Evolutionary conservation across 768 basidiomycete genomes (phyloP).

Genomic region (Chalciporus pseudorubinellus): DNA sequence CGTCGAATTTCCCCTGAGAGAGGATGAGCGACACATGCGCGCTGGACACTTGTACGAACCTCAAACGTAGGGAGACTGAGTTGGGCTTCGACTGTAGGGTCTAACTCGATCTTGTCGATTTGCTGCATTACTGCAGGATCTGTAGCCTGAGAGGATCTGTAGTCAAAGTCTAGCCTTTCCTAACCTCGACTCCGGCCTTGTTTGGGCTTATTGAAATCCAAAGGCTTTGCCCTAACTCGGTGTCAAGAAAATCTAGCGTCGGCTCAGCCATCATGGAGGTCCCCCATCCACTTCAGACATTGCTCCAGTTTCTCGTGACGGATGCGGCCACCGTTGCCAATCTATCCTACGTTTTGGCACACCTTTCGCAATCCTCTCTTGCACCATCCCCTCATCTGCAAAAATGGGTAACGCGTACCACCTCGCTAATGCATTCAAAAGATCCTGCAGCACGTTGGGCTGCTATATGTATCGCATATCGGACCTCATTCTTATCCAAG

Average conservation of each 20-base stretch:
- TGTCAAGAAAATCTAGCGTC: not conserved
- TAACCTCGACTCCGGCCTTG: too few species aligned
- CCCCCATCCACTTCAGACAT: slow-evolving; percentile 53
- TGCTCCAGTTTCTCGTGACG: slow-evolving; percentile 69
- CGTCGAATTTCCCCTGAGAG: slow-evolving; percentile 80
- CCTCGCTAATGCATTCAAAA: slow-evolving; percentile 74
- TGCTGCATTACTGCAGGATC: slow-evolving; percentile 23
- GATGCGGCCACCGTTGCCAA: slow-evolving; percentile 60
- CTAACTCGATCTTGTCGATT: slow-evolving; percentile 35
- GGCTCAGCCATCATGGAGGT: slow-evolving; percentile 37
- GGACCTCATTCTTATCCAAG: slow-evolving; percentile 58
- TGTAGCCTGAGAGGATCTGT: not conserved
- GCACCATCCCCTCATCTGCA: slow-evolving; percentile 60
- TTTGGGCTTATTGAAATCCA: slow-evolving; percentile 33
- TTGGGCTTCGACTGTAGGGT: slow-evolving; percentile 53
- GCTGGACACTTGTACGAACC: slow-evolving; percentile 31
- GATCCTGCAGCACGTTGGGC: slow-evolving; percentile 78
- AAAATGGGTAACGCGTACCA: slow-evolving; percentile 76
- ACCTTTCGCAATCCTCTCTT: slow-evolving; percentile 54
- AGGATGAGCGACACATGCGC: slow-evolving; percentile 7
- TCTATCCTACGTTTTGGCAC: slow-evolving; percentile 55
- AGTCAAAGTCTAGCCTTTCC: not conserved
- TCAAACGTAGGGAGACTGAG: slow-evolving; percentile 55
- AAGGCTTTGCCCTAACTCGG: slow-evolving; percentile 9
- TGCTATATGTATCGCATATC: slow-evolving; percentile 71